Evolutionary conservation across 371 early-diverging fungal genomes (phyloP).

Genomic region (Entomophthora muscae): DNA sequence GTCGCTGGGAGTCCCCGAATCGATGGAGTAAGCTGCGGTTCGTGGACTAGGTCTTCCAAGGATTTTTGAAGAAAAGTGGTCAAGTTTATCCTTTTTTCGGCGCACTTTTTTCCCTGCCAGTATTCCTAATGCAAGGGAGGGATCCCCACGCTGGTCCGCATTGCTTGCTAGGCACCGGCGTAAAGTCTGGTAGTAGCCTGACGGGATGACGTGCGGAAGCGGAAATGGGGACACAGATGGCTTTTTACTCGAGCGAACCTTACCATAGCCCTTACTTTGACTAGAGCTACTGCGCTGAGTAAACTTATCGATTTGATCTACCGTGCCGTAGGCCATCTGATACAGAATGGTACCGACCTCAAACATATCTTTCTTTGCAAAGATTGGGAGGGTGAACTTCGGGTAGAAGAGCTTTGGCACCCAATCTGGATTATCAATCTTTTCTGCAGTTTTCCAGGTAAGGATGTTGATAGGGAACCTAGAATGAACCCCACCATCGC

Average conservation of each 20-base stretch:
- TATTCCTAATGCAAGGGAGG: background rate
- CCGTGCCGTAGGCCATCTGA: conserved; percentile 3
- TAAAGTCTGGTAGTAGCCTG: background rate
- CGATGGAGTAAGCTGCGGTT: background rate
- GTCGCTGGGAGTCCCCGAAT: background rate
- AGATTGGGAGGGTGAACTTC: background rate
- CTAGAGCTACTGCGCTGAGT: background rate
- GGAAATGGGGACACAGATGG: background rate
- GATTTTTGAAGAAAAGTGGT: background rate
- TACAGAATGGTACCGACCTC: conserved; percentile 3
- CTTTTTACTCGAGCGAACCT: background rate
- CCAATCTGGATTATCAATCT: background rate
- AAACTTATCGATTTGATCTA: background rate
- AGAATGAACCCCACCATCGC: background rate
- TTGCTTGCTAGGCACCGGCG: background rate
- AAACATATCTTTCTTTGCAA: background rate
- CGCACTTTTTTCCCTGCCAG: background rate
- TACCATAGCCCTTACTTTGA: background rate
- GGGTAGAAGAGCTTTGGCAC: background rate
- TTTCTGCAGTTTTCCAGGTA: conserved; percentile 2
- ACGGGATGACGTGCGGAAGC: conserved; percentile 1
- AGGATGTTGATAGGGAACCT: background rate
- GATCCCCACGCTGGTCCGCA: background rate
- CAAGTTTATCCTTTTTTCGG: background rate
- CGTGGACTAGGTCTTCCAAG: background rate